Base-by-base conservation (phyloP, 495 filamentous ascomycete species). In the Penicillium manginii region DNA sequence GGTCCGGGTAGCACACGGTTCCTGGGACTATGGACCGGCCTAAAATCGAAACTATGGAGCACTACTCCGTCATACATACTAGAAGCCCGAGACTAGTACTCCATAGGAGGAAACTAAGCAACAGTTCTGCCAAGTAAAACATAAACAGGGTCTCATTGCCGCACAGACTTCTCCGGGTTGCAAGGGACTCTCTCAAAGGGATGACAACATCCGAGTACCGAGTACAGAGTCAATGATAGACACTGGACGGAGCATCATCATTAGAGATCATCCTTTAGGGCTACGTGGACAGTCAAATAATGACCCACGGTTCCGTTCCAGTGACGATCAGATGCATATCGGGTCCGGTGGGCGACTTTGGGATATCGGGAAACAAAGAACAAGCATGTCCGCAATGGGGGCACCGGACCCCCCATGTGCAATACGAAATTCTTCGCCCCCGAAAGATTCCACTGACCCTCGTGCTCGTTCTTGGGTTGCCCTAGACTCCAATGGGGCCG, bases 41-140 rank as follows among this genome's bases (percentile, higher is more conserved):
- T 55, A 54, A 56, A 51, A 52, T 57, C 59, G 57, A 62, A 62
- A 65, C 65, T 57, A 65, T 62, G 62, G 57, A 55, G 56, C 46
- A 46, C 42, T 10, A 23, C 14, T 49, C 26, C 54, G 54, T 52
- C 32, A 56, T 42, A n/a, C n/a, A n/a, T n/a, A n/a, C n/a, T n/a
- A 31, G 22, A 42, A 55, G 55, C 60, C 50, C 51, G 45, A 54
- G 17, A 18, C 15, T n/a, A 17, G 15, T 43, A 29, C 26, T n/a
- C n/a, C n/a, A n/a, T n/a, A n/a, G n/a, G n/a, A n/a, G n/a, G n/a
- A n/a, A n/a, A n/a, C n/a, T n/a, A n/a, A 29, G 26, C 26, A 29
- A 29, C 26, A 29, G 26, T 29, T 46, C 22, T 26, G 45, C 45
- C 45, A 47, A 47, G 45, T 32, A 50, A 49, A 54, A 52, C 50